phyloP scores from a whole-genome alignment of 306 rosid genomes.

The Astragalus glycyphyllos region DNA sequence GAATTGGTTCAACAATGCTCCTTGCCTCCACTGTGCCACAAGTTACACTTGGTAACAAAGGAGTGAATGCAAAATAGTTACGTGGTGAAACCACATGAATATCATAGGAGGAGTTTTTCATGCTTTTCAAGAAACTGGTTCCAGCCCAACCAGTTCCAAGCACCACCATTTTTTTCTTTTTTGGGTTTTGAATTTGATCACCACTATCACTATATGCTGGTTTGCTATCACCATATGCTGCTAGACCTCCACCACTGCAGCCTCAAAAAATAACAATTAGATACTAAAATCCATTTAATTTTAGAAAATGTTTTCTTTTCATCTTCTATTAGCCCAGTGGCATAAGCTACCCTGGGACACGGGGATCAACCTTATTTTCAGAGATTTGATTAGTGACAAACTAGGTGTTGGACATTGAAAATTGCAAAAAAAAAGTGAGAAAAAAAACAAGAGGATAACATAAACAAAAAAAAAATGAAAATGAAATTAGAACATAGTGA shows the following conservation, averaged over 20 bases:
- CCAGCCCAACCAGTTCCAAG: slow-evolving; percentile 99
- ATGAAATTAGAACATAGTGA: background rate
- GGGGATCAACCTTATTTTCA: too few species aligned
- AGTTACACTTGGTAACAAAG: slow-evolving; percentile 91
- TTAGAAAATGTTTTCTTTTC: too few species aligned
- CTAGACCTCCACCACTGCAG: slow-evolving; percentile 78
- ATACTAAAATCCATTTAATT: background rate
- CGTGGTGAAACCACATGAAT: slow-evolving; percentile 92
- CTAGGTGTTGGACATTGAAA: too few species aligned
- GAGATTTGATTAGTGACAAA: too few species aligned
- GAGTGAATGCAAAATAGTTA: slow-evolving; percentile 94
- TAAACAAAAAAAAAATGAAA: background rate
- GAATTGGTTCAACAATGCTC: slow-evolving; percentile 92
- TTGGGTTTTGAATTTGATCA: background rate
- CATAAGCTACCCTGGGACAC: too few species aligned
- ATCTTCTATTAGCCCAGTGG: too few species aligned
- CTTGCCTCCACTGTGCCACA: slow-evolving; percentile 92
- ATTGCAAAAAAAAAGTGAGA: too few species aligned
- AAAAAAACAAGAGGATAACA: too few species aligned
- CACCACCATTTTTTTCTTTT: slow-evolving; percentile 86
- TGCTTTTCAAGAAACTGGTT: slow-evolving; percentile 79
- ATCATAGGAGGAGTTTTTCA: slow-evolving; percentile 64
- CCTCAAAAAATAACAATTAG: background rate
- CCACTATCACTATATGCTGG: slow-evolving; percentile 36
- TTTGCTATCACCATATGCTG: slow-evolving; percentile 70